Base-by-base conservation (phyloP, 805 yeast species). In the Candida vaughaniae region DNA sequence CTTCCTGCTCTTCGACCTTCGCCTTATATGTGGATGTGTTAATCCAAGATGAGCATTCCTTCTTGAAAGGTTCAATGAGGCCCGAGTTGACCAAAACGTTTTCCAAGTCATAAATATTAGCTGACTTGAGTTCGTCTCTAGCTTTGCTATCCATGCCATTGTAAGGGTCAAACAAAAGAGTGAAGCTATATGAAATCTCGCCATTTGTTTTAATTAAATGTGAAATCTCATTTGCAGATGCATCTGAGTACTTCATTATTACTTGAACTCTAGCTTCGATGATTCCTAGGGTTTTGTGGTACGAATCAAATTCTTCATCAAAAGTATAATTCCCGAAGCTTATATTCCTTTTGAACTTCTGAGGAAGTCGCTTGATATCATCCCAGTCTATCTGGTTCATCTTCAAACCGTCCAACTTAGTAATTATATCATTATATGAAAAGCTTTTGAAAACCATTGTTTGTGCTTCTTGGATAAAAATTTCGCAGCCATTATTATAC, bases 261-360 rank as follows among this genome's bases (percentile, higher is more conserved):
- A 31, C 31, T n/a, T 42, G 36, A 12, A 60, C 18, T 9, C 41
- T 42, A 14, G 33, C 44, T 19, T 56, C 61, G 4, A 43, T 16
- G 17, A 25, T 41, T 2, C 34, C 41, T n/a, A 45, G 19, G 8
- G 33, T 35, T 35, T 26, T 45, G n/a, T 54, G 47, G 16, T 60
- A 35, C 3, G 36, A 46, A 39, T 67, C 64, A 38, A 65, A 66
- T 17, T 60, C 66, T 33, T 63, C 69, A 43, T 70, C 75, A 9
- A 62, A 47, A 5, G 71, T 67, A 29, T 44, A 52, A 5, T 50
- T 47, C 2, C 55, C 55, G 6, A 50, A 19, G 19, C 51, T 55
- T 28, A 55, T 40, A 33, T 49, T 59, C 29, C 56, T 60, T 36
- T 49, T 61, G 12, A 64, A 40, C n/a, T 50, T 35, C 36, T 63